Base-by-base conservation (phyloP, 805 yeast genomes). In the Yamadazyma akitaensis region DNA sequence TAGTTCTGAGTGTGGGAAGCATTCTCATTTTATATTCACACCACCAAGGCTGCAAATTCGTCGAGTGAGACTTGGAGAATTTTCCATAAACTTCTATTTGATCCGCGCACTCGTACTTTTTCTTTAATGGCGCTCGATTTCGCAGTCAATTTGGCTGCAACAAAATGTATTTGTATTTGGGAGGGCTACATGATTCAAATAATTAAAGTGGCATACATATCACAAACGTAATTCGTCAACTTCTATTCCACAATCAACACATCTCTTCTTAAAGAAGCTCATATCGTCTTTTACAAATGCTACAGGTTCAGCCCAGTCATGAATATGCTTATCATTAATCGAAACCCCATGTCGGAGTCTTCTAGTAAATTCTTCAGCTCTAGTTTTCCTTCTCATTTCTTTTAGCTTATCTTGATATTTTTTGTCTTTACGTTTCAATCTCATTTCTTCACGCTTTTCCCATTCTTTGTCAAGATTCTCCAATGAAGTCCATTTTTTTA, bases 401-500 rank as follows among this genome's bases (percentile, higher is more conserved):
- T 76, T 74, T 59, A 94, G 70, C 58, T 85, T 83, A n/a, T 77
- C 76, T 53, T 86, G 82, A 63, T 88, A 94, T 63, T 82, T 82
- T 58, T 82, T 82, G 52, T 90, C 97, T 50, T 87, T 77, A 43
- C 96, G 72, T 47, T 80, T 78, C 16, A 88, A 72, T 51, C 88
- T 81, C 59, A 79, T 75, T 41, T 76, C 80, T 63, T 88, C 96
- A 28, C 99, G 69, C 43, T 88, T 66, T 53, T 88, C 86, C 88
- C 96, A 94, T 63, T 94, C 99, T n/a, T 77, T 77, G 63, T 94
- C 99, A 34, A 94, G 66, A 0, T 86, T 89, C 46, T 89, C 96
- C 9, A 84, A 77, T 1, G 95, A 85, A 1, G 94, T 96, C 99
- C 99, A 94, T 66, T 94, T 92, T 60, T 86, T 84, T 69, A 84